Conservation (phyloP, 495 filamentous ascomycete genomes). For the Cercophora newfieldiana region DNA sequence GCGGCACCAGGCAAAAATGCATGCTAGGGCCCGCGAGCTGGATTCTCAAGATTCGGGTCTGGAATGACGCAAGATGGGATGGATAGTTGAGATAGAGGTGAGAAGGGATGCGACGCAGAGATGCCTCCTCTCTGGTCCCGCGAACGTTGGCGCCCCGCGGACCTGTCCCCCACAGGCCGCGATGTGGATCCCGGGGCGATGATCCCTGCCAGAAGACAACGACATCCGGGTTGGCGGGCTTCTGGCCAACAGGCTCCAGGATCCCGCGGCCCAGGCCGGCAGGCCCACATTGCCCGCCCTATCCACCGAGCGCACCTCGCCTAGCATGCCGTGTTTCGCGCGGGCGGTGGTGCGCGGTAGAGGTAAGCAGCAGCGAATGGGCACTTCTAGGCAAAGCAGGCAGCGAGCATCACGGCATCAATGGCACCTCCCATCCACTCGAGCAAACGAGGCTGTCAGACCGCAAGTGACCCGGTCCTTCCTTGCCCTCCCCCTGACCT, state of each 20-base stretch:
- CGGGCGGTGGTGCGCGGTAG: background rate
- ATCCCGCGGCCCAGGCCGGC: background rate
- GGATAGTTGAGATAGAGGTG: background rate
- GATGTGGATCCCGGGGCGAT: background rate
- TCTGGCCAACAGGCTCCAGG: background rate
- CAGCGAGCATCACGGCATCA: background rate
- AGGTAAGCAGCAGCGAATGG: background rate
- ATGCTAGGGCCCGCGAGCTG: no score
- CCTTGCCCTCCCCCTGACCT: background rate
- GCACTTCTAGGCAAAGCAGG: background rate
- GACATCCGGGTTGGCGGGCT: conserved; percentile 3
- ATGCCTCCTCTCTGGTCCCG: no score
- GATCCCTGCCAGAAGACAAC: background rate
- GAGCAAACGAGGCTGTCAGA: background rate
- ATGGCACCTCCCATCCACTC: background rate
- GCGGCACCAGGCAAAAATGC: background rate
- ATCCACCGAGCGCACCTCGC: background rate
- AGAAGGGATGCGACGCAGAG: background rate
- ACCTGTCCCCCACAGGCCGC: background rate
- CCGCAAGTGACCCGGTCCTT: background rate
- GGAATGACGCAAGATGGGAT: background rate
- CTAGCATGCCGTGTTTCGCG: background rate
- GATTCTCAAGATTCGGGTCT: no score
- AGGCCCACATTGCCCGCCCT: background rate
- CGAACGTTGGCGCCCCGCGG: no score